Percentiles rank a stretch among this genome's conserved stretches.
Conservation (phyloP, 2,329 filamentous ascomycete species). For the Alternaria solani region DNA sequence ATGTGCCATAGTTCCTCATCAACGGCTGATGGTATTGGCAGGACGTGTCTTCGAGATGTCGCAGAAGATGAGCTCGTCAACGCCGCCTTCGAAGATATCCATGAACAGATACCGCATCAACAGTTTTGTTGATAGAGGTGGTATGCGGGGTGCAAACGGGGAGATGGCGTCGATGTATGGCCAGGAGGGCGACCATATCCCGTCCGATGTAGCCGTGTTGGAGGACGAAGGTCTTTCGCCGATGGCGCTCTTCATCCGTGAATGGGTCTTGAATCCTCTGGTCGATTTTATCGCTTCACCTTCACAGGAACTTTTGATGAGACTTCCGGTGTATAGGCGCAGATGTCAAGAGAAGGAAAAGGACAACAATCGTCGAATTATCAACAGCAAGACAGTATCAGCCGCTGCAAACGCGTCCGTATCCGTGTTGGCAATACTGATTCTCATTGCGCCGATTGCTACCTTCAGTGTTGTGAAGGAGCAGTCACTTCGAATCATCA, state of each 20-base stretch:
- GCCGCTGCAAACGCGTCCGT: not conserved
- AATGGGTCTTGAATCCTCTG: constrained; percentile 4
- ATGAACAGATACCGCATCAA: not conserved
- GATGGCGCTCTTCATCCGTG: not conserved
- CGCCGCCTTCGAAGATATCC: not conserved
- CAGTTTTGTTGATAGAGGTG: not conserved
- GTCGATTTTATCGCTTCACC: not conserved
- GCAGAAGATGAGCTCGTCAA: not conserved
- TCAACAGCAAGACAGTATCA: not conserved
- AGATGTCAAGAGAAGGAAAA: not conserved
- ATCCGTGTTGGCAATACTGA: constrained; percentile 6
- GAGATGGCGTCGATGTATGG: constrained; percentile 7
- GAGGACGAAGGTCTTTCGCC: not conserved
- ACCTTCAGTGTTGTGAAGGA: not conserved
- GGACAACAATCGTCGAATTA: not conserved
- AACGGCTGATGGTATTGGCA: not conserved
- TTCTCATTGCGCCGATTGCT: constrained; percentile 7
- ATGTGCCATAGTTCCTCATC: no score
- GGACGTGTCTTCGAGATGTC: not conserved
- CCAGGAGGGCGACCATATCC: not conserved
- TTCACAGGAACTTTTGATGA: not conserved
- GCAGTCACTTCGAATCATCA: not conserved
- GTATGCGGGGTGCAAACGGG: constrained; percentile 9
- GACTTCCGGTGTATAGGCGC: not conserved
- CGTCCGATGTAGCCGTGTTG: not conserved